Conservation (phyloP, 140 eudicot species). For the Senecio squalidus region DNA sequence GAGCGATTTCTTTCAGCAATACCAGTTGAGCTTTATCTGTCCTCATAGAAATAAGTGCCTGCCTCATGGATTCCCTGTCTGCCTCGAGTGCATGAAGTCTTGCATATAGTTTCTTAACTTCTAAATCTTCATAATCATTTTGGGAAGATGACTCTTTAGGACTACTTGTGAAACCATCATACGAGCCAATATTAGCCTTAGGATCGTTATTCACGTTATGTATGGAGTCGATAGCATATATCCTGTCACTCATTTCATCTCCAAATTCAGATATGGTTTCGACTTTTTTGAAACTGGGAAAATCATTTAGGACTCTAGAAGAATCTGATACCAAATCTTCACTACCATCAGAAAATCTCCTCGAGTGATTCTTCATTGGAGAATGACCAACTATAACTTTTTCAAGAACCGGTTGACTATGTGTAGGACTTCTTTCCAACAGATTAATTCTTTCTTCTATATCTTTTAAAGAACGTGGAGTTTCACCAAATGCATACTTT, state of each 20-base stretch:
- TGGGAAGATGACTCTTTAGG: slow-evolving; percentile 42
- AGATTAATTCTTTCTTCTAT: slow-evolving; percentile 62
- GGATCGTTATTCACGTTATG: slow-evolving; percentile 42
- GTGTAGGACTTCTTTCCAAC: slow-evolving; percentile 56
- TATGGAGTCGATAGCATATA: slow-evolving; percentile 77
- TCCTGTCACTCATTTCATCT: slow-evolving; percentile 77
- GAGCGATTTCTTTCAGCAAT: slow-evolving; percentile 74
- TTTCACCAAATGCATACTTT: slow-evolving; percentile 75
- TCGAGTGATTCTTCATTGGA: slow-evolving; percentile 53
- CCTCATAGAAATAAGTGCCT: slow-evolving; percentile 71
- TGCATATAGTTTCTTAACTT: slow-evolving; percentile 57
- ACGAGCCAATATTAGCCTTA: slow-evolving; percentile 43
- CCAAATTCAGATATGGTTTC: slow-evolving; percentile 63
- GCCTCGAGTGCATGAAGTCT: slow-evolving; percentile 95
- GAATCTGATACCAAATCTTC: slow-evolving; percentile 40
- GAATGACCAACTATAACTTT: slow-evolving; percentile 78
- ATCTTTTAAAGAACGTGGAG: slow-evolving; percentile 62
- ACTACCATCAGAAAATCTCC: slow-evolving; percentile 56
- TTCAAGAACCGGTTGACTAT: slow-evolving; percentile 50
- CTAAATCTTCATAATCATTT: slow-evolving; percentile 46
- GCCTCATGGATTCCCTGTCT: slow-evolving; percentile 87
- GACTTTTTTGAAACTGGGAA: slow-evolving; percentile 42
- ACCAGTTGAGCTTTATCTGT: slow-evolving; percentile 89
- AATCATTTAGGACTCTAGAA: slow-evolving; percentile 37
- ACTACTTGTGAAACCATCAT: slow-evolving; percentile 52